Percentiles rank a stretch among this genome's conserved stretches.
These are phyloP conservation scores for Macroventuria anomochaeta DNA, from an alignment of 2,329 filamentous ascomycete species.

Conservation along the genomic window DNA sequence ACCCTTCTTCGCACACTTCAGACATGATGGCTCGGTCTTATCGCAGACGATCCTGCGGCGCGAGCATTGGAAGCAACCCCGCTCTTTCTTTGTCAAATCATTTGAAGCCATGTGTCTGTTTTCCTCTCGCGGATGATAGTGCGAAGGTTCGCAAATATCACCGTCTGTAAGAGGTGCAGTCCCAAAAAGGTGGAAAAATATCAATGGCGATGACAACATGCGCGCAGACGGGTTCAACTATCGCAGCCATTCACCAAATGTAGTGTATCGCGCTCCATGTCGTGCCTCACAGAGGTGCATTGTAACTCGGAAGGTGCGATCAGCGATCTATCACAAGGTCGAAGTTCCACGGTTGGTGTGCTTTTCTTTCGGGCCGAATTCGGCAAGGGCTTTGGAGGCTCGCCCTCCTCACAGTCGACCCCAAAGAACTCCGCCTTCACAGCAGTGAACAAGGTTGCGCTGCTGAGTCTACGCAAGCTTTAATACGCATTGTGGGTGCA, in stretches of 20 bases:
- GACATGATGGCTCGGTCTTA: conserved; percentile 49
- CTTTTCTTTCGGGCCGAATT: conserved; percentile 1
- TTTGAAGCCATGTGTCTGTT: background rate
- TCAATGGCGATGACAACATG: background rate
- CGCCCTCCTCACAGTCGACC: too few relatives aligned
- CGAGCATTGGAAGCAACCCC: conserved; percentile 50
- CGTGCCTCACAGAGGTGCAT: too few relatives aligned
- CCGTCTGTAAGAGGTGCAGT: too few relatives aligned
- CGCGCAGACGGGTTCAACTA: background rate
- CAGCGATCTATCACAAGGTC: too few relatives aligned
- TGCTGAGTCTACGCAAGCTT: too few relatives aligned
- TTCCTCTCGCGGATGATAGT: too few relatives aligned
- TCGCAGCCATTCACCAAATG: background rate
- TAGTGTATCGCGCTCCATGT: background rate
- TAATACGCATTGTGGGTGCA: too few relatives aligned
- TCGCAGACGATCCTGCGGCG: conserved; percentile 51
- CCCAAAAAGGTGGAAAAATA: too few relatives aligned
- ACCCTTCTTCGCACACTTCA: conserved; percentile 50
- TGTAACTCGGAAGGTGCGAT: too few relatives aligned
- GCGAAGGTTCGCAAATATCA: too few relatives aligned
- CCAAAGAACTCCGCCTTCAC: background rate
- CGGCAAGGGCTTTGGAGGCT: background rate
- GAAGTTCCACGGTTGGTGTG: background rate
- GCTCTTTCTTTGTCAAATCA: background rate
- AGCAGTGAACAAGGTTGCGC: too few relatives aligned